These are phyloP conservation scores for Apium graveolens DNA, from an alignment of 129 eudicot genomes.

Conservation along the genomic window DNA sequence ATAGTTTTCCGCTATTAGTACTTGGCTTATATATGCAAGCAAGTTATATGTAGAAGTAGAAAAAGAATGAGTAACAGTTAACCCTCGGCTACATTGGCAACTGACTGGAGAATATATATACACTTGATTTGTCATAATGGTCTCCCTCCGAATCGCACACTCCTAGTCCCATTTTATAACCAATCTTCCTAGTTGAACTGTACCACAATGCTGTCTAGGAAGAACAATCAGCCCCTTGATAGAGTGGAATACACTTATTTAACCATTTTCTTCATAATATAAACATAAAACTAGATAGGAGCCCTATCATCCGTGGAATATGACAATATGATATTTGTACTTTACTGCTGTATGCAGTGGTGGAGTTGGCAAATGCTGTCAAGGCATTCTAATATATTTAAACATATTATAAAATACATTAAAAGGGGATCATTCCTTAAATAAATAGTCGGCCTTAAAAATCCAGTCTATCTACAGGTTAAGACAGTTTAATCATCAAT, in stretches of 20 bases:
- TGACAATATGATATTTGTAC: not conserved
- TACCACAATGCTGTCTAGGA: not conserved
- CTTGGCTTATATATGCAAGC: not conserved
- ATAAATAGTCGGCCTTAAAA: no score
- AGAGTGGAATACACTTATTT: not conserved
- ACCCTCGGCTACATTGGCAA: not conserved
- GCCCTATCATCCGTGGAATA: not conserved
- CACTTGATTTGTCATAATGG: not conserved
- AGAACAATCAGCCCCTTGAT: not conserved
- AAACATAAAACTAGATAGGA: not conserved
- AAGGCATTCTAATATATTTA: not conserved
- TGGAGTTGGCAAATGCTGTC: not conserved
- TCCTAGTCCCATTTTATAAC: not conserved
- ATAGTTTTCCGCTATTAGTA: not conserved
- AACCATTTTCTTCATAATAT: not conserved
- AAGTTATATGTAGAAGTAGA: not conserved
- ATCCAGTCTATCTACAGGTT: not conserved
- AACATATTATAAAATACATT: no score
- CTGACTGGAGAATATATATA: not conserved
- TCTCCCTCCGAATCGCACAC: not conserved
- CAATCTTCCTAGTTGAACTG: not conserved
- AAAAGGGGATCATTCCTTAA: no score
- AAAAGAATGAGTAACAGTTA: not conserved
- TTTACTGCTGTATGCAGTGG: not conserved
- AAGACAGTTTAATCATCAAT: conserved; percentile 36